Conservation (phyloP, 2,329 filamentous ascomycete species). For the Fusarium temperatum region DNA sequence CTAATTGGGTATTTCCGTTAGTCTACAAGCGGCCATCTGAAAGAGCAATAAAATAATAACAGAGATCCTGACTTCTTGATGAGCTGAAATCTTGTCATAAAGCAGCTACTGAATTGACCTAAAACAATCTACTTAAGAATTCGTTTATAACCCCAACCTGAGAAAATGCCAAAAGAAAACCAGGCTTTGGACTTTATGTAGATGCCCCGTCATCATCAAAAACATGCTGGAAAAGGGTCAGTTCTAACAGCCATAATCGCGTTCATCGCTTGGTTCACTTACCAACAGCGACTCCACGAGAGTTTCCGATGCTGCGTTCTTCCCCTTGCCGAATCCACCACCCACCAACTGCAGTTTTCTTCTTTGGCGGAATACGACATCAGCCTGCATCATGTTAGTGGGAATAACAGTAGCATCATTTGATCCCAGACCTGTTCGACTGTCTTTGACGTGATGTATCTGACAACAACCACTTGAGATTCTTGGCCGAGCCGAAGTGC, state of each 20-base stretch:
- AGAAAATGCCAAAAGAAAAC: background rate
- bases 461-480: background rate
- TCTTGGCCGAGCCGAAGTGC: background rate
- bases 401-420: accelerated
- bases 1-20: background rate
- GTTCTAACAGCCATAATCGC: accelerated
- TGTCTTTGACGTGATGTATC: background rate
- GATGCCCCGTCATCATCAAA: background rate
- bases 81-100: accelerated
- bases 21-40: background rate
- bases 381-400: accelerated
- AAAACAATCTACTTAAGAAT: accelerated
- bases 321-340: background rate
- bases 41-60: background rate
- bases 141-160: accelerated
- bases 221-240: background rate
- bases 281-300: background rate
- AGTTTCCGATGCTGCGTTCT: no score
- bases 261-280: accelerated
- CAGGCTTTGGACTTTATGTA: background rate
- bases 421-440: background rate
- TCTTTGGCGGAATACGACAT: background rate
- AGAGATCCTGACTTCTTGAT: accelerated
- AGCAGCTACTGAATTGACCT: accelerated
- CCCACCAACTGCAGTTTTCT: background rate